Evolutionary conservation across 2,329 filamentous ascomycete species (phyloP).

Genomic region (Fusarium hainanense): DNA sequence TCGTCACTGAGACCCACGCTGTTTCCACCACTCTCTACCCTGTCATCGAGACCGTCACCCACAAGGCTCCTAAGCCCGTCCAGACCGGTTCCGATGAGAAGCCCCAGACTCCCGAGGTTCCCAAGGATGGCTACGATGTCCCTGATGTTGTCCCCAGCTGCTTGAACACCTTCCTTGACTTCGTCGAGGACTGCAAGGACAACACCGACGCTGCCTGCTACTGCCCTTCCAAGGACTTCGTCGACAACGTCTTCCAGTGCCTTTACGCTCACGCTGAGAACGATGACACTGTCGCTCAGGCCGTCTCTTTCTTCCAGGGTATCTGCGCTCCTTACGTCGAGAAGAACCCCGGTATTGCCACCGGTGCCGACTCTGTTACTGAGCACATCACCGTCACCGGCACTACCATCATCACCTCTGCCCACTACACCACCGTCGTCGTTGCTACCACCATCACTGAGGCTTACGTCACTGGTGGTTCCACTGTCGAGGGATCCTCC

Average conservation of each 20-base stretch:
- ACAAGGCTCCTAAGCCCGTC: slow-evolving; percentile 29
- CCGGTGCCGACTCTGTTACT: slow-evolving; percentile 73
- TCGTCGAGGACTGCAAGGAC: slow-evolving; percentile 75
- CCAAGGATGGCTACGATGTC: slow-evolving; percentile 44
- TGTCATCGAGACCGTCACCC: slow-evolving; percentile 40
- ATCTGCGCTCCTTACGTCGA: slow-evolving; percentile 83
- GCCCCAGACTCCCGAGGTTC: slow-evolving; percentile 49
- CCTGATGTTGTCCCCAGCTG: slow-evolving; percentile 85
- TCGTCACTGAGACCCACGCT: slow-evolving; percentile 43
- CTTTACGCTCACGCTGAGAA: slow-evolving; percentile 79
- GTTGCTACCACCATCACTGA: slow-evolving; percentile 60
- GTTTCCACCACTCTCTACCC: slow-evolving; percentile 42
- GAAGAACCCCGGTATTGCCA: slow-evolving; percentile 87
- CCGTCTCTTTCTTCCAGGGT: slow-evolving; percentile 87
- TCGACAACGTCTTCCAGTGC: slow-evolving; percentile 83
- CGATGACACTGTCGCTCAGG: slow-evolving; percentile 73
- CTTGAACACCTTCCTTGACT: slow-evolving; percentile 88
- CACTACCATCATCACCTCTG: slow-evolving; percentile 62
- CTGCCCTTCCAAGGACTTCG: slow-evolving; percentile 83
- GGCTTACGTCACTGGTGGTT: slow-evolving; percentile 62
- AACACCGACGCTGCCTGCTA: slow-evolving; percentile 88
- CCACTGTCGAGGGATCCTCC: slow-evolving; percentile 58
- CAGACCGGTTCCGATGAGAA: slow-evolving; percentile 40
- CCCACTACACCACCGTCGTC: slow-evolving; percentile 64
- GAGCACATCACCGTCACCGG: slow-evolving; percentile 67